Conservation (phyloP, 768 basidiomycete species). For the Mycena latifolia region DNA sequence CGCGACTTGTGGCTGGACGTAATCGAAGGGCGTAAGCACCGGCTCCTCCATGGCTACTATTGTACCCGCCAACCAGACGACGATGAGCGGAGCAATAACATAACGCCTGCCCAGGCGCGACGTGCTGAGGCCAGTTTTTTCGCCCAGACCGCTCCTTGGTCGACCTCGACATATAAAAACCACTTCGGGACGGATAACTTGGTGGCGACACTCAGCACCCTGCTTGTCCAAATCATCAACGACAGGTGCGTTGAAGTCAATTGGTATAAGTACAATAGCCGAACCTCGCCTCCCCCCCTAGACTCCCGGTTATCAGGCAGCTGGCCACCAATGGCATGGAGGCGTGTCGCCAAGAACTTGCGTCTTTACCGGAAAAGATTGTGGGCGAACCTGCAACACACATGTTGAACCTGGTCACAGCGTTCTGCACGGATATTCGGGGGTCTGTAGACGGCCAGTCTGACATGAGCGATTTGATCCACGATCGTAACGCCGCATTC, state of each 20-base stretch:
- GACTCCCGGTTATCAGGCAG: slow-evolving; percentile 39
- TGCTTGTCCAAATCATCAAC: slow-evolving; percentile 51
- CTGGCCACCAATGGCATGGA: slow-evolving; percentile 46
- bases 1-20: slow-evolving; percentile 57
- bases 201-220: slow-evolving; percentile 47
- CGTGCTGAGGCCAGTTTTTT: slow-evolving; percentile 52
- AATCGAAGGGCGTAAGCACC: slow-evolving; percentile 53
- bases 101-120: slow-evolving; percentile 49
- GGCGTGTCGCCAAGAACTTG: slow-evolving; percentile 41
- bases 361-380: slow-evolving; percentile 44
- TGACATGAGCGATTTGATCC: slow-evolving; percentile 44
- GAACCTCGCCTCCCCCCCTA: not conserved
- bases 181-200: slow-evolving; percentile 54
- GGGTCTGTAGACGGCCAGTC: slow-evolving; percentile 44
- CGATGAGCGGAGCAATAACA: slow-evolving; percentile 44
- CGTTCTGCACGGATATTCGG: slow-evolving; percentile 46
- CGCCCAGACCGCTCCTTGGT: slow-evolving; percentile 50
- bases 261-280: not conserved
- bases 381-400: slow-evolving; percentile 51
- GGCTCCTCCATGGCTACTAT: slow-evolving; percentile 56
- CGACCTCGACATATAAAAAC: slow-evolving; percentile 34
- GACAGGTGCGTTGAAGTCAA: slow-evolving; percentile 21
- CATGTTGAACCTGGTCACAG: slow-evolving; percentile 49
- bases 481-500: slow-evolving; percentile 45
- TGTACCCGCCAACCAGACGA: slow-evolving; percentile 59